Evolutionary conservation across 352 stramenopile genomes (phyloP).

Genomic region (Peronospora belbahrii): DNA sequence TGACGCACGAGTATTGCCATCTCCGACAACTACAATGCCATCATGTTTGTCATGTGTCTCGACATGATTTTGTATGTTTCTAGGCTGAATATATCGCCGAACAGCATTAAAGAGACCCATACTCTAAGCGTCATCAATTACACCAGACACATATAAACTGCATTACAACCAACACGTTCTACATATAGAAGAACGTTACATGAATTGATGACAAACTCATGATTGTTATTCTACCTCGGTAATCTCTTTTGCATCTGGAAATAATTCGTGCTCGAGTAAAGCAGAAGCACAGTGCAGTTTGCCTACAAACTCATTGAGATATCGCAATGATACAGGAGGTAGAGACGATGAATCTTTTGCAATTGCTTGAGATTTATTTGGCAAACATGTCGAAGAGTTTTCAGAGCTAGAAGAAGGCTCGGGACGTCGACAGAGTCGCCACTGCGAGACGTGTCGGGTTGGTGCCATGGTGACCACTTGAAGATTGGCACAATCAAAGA

Average conservation of each 20-base stretch:
- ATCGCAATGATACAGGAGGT: constrained; percentile 53
- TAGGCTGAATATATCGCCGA: constrained; percentile 49
- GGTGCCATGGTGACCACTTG: constrained; percentile 9
- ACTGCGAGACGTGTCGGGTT: constrained; percentile 28
- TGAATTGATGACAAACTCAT: not conserved
- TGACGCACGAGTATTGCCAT: constrained; percentile 65
- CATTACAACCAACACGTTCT: no score
- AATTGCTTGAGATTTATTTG: not conserved
- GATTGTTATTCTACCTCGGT: no score
- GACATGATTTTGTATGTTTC: constrained; percentile 4
- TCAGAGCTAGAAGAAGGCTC: not conserved
- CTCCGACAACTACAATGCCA: constrained; percentile 69
- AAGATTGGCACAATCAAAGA: no score
- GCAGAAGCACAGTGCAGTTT: constrained; percentile 64
- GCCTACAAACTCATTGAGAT: constrained; percentile 81
- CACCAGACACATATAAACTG: not conserved
- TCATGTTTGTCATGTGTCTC: constrained; percentile 28
- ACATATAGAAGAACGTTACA: no score
- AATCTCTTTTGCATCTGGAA: constrained; percentile 78
- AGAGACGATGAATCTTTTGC: constrained; percentile 4
- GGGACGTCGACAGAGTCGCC: constrained; percentile 13
- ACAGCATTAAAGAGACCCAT: constrained; percentile 83
- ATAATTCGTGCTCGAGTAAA: constrained; percentile 64
- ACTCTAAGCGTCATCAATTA: constrained; percentile 33
- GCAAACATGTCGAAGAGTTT: constrained; percentile 5